phyloP scores from a whole-genome alignment of 2,329 filamentous ascomycete genomes.

The Pseudogymnoascus sp. region DNA sequence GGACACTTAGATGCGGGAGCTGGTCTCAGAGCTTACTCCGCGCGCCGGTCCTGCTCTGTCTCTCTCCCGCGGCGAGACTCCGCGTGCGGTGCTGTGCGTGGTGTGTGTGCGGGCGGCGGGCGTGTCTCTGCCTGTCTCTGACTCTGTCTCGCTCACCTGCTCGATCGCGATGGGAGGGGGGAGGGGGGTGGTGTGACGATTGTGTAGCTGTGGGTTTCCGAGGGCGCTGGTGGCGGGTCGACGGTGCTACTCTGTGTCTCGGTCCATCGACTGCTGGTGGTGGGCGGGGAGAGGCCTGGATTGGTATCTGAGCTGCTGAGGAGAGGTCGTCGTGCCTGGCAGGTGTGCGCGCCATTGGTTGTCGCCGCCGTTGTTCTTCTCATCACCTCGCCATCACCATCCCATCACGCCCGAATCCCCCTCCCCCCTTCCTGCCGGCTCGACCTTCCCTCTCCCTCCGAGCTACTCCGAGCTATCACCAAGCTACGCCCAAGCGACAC shows the following conservation, averaged over 20 bases:
- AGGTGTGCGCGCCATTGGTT: neutral
- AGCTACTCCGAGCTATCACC: neutral
- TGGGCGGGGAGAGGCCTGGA: neutral
- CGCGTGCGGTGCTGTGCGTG: neutral
- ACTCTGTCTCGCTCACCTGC: neutral
- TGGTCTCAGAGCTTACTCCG: constrained; percentile 3
- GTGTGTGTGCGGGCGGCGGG: neutral
- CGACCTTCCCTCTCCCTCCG: neutral
- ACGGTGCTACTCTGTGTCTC: neutral
- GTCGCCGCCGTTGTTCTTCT: neutral
- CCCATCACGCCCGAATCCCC: neutral
- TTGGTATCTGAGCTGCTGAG: neutral
- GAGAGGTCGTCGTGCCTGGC: neutral
- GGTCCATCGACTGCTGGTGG: neutral
- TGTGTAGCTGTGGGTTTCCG: constrained; percentile 1
- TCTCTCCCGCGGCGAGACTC: neutral
- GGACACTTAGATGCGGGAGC: neutral
- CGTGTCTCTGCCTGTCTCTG: neutral
- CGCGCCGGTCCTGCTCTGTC: neutral
- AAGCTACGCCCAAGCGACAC: neutral
- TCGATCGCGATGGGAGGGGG: neutral
- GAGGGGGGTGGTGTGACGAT: neutral
- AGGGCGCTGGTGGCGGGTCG: neutral
- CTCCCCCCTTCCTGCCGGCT: neutral
- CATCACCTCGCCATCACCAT: neutral